Evolutionary conservation across 306 rosid genomes (phyloP).

Genomic region (Canavalia ensiformis): DNA sequence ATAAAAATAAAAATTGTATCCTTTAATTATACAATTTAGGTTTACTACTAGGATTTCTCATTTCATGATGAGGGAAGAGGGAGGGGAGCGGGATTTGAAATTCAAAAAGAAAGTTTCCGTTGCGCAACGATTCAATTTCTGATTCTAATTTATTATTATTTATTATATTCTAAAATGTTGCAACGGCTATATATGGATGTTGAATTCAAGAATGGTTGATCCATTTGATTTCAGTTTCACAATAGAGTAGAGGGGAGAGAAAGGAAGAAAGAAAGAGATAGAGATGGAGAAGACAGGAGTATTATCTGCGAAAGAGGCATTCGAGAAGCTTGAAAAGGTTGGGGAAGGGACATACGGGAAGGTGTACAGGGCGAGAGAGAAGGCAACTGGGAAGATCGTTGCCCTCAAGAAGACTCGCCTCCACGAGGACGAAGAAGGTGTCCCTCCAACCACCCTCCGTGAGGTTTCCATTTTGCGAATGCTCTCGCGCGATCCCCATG

Average conservation of each 20-base stretch:
- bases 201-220: neutral
- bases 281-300: conserved; percentile 49
- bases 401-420: conserved; percentile 98
- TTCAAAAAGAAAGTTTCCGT: conserved; percentile 68
- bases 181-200: conserved; percentile 22
- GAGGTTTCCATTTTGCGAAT: conserved; percentile 94
- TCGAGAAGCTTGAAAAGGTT: conserved; percentile 90
- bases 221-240: neutral
- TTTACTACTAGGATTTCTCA: neutral
- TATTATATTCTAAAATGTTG: neutral
- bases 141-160: neutral
- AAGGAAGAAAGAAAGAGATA: conserved; percentile 33
- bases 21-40: too few species aligned
- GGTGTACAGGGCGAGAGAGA: conserved; percentile 88
- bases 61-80: neutral
- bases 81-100: conserved; percentile 58
- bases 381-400: conserved; percentile 85
- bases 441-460: conserved; percentile 97
- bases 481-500: conserved; percentile 93
- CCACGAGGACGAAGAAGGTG: conserved; percentile 96
- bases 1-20: neutral
- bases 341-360: conserved; percentile 97
- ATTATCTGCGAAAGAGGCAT: conserved; percentile 82
- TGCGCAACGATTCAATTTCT: conserved; percentile 39
- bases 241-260: neutral